These are phyloP conservation scores for Cryptosporidium felis DNA, from an alignment of 169 alveolate genomes.

Conservation along the genomic window DNA sequence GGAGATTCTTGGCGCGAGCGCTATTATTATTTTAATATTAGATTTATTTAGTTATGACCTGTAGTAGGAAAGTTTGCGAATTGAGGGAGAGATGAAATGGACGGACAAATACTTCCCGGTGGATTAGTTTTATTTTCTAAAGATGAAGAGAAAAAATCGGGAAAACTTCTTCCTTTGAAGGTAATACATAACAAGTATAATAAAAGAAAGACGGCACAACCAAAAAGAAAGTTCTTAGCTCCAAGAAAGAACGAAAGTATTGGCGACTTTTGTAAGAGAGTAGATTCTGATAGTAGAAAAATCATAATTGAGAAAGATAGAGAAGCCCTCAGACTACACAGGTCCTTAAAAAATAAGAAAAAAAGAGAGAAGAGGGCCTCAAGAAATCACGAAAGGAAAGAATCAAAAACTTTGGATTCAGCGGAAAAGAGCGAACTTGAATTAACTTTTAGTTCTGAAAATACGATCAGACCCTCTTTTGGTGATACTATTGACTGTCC, in stretches of 20 bases:
- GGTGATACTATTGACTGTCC: slow-evolving; percentile 48
- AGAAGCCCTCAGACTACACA: slow-evolving; percentile 11
- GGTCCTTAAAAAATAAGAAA: slow-evolving; percentile 11
- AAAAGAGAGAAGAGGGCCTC: slow-evolving; percentile 38
- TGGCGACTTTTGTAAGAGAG: slow-evolving; percentile 43
- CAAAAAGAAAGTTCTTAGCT: not conserved
- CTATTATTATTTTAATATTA: no score
- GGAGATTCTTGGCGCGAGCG: no score
- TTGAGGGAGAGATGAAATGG: slow-evolving; percentile 29
- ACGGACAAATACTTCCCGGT: slow-evolving; percentile 38
- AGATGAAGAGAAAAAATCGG: not conserved
- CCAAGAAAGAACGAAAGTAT: slow-evolving; percentile 36
- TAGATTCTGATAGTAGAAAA: slow-evolving; percentile 8
- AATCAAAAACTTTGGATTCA: not conserved
- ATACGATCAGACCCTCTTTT: slow-evolving; percentile 15
- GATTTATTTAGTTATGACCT: no score
- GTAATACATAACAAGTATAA: slow-evolving; percentile 3
- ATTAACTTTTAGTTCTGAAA: not conserved
- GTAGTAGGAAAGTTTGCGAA: no score
- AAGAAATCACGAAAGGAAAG: not conserved
- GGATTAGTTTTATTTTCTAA: not conserved
- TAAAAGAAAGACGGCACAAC: not conserved
- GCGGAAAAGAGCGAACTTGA: not conserved
- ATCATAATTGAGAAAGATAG: slow-evolving; percentile 34
- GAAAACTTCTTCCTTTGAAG: slow-evolving; percentile 26